Base-by-base conservation (phyloP, 208 protist species). In the Willaertia magna region DNA sequence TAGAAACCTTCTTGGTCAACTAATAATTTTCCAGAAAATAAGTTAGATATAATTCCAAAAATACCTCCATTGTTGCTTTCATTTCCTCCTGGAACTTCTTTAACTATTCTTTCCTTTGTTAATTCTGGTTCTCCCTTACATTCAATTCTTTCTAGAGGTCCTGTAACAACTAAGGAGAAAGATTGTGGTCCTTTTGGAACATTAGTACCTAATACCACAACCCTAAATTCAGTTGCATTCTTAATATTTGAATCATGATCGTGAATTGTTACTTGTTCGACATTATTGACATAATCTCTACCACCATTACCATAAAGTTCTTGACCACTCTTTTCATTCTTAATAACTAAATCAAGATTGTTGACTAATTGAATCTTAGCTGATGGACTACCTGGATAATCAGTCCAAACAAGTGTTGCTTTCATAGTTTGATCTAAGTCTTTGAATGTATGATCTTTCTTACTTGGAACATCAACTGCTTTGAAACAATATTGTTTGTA, bases 361-460 rank as follows among this genome's bases (percentile, higher is more conserved):
- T 83, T 83, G 9, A 83, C 78, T 0, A 83, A 14, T 20, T 30
- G n/a, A 42, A 42, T 40, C 39, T 14, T 55, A 7, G 78, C 78
- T 34, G 7, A 43, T 30, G 30, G 91, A 18, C 92, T 89, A 34
- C 84, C 86, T 34, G 89, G 90, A 3, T 87, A 78, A 86, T 97
- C 95, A 22, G 90, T 95, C 94, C 95, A 97, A 4, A 89, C 93
- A 16, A 97, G 85, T 22, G 94, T 93, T 9, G 86, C 92, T 76
- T 90, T 91, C 42, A 96, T 44, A 26, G 48, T 9, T 55, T 82
- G 76, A 42, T 51, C n/a, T n/a, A 47, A 43, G 48, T 49, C 46
- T 18, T n/a, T 40, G 12, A 40, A 34, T 16, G 61, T 61, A 20
- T 85, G 84, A 74, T 76, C 42, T 12, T 76, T 52, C 34, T 0